Evolutionary conservation across 1,284 basidiomycete genomes (phyloP), one percentile per base, ranked within the genome.

Genomic region (Ceratobasidium sp.): DNA sequence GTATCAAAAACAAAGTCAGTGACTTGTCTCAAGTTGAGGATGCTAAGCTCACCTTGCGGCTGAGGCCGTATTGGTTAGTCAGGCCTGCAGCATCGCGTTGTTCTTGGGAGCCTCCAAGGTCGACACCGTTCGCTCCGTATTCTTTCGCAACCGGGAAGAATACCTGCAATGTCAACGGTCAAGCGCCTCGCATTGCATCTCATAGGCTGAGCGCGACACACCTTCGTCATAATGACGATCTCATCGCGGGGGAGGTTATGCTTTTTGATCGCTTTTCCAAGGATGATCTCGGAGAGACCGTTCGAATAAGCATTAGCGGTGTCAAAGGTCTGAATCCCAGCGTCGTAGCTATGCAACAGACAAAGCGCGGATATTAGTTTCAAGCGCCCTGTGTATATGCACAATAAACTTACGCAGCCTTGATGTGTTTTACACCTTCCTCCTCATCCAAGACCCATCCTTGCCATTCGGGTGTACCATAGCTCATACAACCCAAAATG

Each of bases 201-300:
- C 36, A 29, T 17, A 27, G 41, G 33, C 36, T 7, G 33, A 22
- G 33, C 17, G 15, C 31, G 2, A 79, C 78, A 84, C 82, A 65
- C 83, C 82, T 85, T 85, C 53, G 84, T 84, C 56, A 84, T 75
- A 76, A 85, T 82, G 63, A 85, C 83, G 15, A 84, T 79, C 66
- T 83, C 82, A n/a, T 83, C 82, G 41, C 86, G 81, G 11, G 84
- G 83, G 65, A 86, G 81, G 41, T 83, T 78, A 77, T 83, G 81
- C 71, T 84, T 76, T 54, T 77, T 77, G 54, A 77, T 76, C 8
- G 75, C 75, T 53, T 77, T 76, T 29, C 75, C 76, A 31, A 77
- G 69, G 59, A 74, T 74, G 31, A 74, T 60, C 45, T 77, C 76
- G 5, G 65, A 75, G 22, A 73, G 63, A 81, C 79, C 76, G 15